Percentiles rank a stretch among this genome's conserved stretches.
phyloP scores from a whole-genome alignment of 768 basidiomycete species.

The Tricholomella constricta region DNA sequence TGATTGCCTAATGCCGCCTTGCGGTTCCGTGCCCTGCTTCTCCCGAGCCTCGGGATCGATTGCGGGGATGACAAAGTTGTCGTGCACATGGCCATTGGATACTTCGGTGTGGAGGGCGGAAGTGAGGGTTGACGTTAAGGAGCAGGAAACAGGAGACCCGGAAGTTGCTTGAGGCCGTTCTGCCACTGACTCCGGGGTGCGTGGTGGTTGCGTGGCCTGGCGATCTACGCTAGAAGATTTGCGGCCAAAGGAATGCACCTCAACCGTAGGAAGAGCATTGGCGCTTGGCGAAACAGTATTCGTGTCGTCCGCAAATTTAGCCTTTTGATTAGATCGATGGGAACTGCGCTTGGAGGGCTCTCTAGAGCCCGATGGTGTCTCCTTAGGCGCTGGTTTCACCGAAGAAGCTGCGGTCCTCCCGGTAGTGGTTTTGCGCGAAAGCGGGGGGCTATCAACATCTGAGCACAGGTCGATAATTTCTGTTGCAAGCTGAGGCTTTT shows the following conservation, averaged over 20 bases:
- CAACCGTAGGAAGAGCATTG: background rate
- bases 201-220: background rate
- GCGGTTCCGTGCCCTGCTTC: background rate
- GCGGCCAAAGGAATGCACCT: background rate
- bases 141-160: background rate
- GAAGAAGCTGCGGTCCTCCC: background rate
- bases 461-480: slow-evolving; percentile 14
- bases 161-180: background rate
- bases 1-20: background rate
- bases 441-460: background rate
- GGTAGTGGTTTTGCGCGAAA: background rate
- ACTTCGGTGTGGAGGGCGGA: background rate
- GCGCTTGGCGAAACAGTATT: too few relatives aligned
- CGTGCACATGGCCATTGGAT: background rate
- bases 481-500: background rate
- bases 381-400: background rate
- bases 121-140: background rate
- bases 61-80: background rate
- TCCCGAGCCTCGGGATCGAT: background rate
- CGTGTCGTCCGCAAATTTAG: background rate
- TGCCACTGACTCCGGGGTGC: background rate
- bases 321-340: background rate
- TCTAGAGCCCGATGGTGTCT: background rate
- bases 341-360: background rate
- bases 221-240: background rate